Evolutionary conservation across 176 grass and related monocot species (phyloP).

Genomic region (Carex myosuroides): DNA sequence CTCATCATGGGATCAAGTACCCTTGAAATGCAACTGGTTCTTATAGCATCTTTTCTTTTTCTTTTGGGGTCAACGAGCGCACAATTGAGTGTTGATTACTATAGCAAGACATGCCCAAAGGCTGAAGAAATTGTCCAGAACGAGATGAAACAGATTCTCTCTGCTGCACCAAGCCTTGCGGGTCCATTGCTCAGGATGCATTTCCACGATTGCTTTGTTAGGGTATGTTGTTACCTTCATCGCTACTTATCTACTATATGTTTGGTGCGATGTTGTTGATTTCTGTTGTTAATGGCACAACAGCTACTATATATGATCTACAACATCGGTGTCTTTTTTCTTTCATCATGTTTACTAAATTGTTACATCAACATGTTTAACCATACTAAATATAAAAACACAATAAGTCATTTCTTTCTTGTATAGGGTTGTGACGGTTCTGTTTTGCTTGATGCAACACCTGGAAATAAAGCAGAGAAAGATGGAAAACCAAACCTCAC

Average conservation of each 20-base stretch:
- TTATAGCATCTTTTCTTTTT: conserved; percentile 6
- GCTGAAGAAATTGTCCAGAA: conserved; percentile 46
- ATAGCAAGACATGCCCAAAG: conserved; percentile 48
- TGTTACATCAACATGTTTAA: too few species aligned
- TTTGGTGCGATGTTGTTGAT: neutral
- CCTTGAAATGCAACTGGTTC: neutral
- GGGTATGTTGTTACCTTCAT: neutral
- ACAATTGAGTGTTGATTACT: conserved; percentile 33
- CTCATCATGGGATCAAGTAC: conserved; percentile 10
- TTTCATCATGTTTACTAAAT: neutral
- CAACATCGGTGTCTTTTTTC: too few species aligned
- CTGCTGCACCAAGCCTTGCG: conserved; percentile 34
- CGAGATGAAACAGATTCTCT: conserved; percentile 34
- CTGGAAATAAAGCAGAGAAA: conserved; percentile 46
- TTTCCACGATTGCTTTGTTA: conserved; percentile 23
- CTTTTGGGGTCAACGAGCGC: conserved; percentile 3
- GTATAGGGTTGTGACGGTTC: conserved; percentile 36
- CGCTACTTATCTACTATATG: neutral
- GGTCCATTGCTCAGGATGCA: conserved; percentile 30
- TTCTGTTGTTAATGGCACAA: neutral
- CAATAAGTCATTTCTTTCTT: neutral
- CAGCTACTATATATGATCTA: too few species aligned
- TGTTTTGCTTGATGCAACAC: conserved; percentile 50
- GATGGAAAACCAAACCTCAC: conserved; percentile 54
- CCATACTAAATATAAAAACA: too few species aligned